phyloP scores from a whole-genome alignment of 2,329 filamentous ascomycete genomes.

The Ophiostoma sp. region DNA sequence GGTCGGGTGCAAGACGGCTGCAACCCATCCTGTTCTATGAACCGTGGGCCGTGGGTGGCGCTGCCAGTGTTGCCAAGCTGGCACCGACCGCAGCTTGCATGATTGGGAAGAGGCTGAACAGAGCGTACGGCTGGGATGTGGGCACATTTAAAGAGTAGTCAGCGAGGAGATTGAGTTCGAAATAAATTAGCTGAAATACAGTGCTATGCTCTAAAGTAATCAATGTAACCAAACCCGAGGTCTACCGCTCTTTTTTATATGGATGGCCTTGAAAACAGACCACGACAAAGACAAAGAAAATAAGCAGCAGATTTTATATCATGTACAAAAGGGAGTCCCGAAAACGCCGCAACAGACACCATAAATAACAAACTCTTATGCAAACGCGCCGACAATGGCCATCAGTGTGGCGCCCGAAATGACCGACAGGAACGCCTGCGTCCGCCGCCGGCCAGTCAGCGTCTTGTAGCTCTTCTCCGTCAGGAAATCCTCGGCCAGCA shows the following conservation, averaged over 20 bases:
- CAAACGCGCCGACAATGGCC: constrained; percentile 69
- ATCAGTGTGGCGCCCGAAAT: constrained; percentile 61
- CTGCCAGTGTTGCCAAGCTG: neutral
- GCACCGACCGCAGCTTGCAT: neutral
- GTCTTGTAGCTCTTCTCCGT: constrained; percentile 68
- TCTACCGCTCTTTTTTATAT: neutral
- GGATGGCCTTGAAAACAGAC: neutral
- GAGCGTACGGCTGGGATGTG: neutral
- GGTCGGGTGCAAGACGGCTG: neutral
- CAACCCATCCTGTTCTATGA: neutral
- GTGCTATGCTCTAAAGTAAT: neutral
- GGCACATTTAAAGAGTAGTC: neutral
- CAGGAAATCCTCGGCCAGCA: constrained; percentile 79
- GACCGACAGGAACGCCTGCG: constrained; percentile 60
- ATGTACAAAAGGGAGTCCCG: neutral
- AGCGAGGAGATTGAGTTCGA: neutral
- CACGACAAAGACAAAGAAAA: neutral
- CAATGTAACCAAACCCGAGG: neutral
- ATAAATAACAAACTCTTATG: constrained; percentile 37
- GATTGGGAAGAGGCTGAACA: neutral
- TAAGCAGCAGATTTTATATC: neutral
- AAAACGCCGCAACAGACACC: neutral
- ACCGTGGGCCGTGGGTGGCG: neutral
- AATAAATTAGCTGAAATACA: neutral
- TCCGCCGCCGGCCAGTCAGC: constrained; percentile 56